phyloP scores from a whole-genome alignment of 192 early-diverging fungal genomes.

The Umbelopsis ramanniana region DNA sequence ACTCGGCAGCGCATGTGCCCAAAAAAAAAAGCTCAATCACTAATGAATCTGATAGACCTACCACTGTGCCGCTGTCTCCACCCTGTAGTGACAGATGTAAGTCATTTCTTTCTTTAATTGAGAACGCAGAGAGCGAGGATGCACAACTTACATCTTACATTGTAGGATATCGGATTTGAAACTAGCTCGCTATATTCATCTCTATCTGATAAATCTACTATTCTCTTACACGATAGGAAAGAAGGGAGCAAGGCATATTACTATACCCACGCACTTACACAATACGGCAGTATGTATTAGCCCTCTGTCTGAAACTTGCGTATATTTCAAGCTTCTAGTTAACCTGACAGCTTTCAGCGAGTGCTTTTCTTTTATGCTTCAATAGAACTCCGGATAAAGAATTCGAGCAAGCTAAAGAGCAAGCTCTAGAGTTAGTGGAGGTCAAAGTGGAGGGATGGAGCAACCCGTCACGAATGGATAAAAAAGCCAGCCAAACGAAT shows the following conservation, averaged over 20 bases:
- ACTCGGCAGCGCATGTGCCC: background rate
- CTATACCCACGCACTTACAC: background rate
- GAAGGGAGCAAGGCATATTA: background rate
- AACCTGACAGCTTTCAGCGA: background rate
- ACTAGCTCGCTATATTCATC: too few relatives aligned
- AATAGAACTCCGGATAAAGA: background rate
- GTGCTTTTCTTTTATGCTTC: conserved; percentile 1
- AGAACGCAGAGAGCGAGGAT: background rate
- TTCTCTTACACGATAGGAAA: background rate
- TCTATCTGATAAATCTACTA: background rate
- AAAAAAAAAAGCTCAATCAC: background rate
- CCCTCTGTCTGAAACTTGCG: background rate
- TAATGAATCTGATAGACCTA: background rate
- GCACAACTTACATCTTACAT: background rate
- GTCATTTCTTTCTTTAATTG: background rate
- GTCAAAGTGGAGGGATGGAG: background rate
- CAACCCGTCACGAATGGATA: background rate
- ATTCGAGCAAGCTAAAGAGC: background rate
- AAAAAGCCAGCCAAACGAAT: background rate
- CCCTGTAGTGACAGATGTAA: background rate
- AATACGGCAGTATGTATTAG: conserved; percentile 1
- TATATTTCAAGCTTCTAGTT: background rate
- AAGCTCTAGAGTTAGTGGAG: background rate
- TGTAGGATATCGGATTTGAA: too few relatives aligned
- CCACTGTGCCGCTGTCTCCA: background rate